Conservation (phyloP, 345 rosid genomes). For the Clarkia xantiana region DNA sequence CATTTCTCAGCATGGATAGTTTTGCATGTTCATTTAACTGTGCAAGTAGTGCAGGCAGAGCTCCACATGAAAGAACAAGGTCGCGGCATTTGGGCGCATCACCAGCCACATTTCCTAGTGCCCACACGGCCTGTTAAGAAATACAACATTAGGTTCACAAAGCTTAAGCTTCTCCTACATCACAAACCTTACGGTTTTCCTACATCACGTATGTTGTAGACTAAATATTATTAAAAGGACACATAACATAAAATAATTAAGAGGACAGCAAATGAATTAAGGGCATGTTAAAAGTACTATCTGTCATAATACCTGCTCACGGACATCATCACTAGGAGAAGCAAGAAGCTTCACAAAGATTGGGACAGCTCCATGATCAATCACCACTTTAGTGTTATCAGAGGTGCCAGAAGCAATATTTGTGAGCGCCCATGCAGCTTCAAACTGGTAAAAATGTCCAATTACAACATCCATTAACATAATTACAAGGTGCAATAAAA, state of each 20-base stretch:
- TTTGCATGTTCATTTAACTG: conserved; percentile 59
- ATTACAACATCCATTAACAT: no score
- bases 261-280: no score
- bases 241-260: no score
- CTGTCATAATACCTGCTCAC: conserved; percentile 51
- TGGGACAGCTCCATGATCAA: conserved; percentile 81
- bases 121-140: conserved; percentile 85
- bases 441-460: conserved; percentile 43
- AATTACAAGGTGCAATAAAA: no score
- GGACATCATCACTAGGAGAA: conserved; percentile 62
- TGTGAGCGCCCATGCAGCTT: conserved; percentile 87
- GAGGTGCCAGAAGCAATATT: conserved; percentile 88
- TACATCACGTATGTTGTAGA: no score
- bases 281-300: no score
- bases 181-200: no score
- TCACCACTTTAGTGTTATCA: conserved; percentile 74
- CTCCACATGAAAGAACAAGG: conserved; percentile 46
- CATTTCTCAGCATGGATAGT: conserved; percentile 73
- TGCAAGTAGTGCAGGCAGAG: conserved; percentile 46
- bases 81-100: conserved; percentile 79
- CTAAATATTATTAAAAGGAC: neutral
- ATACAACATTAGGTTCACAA: no score
- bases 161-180: no score
- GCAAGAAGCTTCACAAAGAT: conserved; percentile 61
- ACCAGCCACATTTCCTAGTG: conserved; percentile 80